phyloP scores from a whole-genome alignment of 164 flowering plant genomes.

The Cinnamomum chago region DNA sequence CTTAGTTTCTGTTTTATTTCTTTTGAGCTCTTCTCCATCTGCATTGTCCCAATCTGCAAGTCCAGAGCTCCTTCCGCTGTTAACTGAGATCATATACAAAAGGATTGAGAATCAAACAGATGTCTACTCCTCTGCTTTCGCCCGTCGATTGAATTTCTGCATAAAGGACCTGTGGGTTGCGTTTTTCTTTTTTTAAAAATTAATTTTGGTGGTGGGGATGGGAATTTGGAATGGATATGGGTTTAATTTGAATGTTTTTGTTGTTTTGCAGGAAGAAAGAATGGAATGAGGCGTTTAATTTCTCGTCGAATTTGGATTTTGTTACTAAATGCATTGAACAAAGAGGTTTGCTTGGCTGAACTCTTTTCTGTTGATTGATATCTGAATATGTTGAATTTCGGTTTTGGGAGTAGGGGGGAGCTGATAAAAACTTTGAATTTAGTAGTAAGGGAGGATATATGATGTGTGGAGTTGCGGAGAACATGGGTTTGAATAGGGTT shows the following conservation, averaged over 20 bases:
- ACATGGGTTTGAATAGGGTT: too few relatives aligned
- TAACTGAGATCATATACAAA: conserved; percentile 28
- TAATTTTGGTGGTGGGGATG: not conserved
- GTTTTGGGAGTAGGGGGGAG: too few relatives aligned
- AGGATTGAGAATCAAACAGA: conserved; percentile 42
- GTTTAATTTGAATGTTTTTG: not conserved
- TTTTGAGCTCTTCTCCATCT: not conserved
- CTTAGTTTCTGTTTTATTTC: not conserved
- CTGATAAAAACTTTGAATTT: too few relatives aligned
- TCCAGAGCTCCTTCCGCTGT: conserved; percentile 34
- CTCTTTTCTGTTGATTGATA: not conserved
- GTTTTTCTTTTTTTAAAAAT: not conserved
- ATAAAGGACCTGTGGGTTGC: conserved; percentile 51
- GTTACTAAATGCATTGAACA: conserved; percentile 41
- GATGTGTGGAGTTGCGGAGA: too few relatives aligned
- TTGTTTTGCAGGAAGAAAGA: conserved; percentile 54
- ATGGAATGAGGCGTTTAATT: conserved; percentile 81
- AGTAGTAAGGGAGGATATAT: too few relatives aligned
- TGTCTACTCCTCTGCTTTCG: conserved; percentile 34
- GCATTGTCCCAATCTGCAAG: not conserved
- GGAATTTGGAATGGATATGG: not conserved
- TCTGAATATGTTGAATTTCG: not conserved
- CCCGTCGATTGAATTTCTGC: conserved; percentile 48
- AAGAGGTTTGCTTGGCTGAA: conserved; percentile 38
- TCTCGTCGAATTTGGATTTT: conserved; percentile 45